Evolutionary conservation across 352 stramenopile species (phyloP).

Genomic region (Aphanomyces astaci): DNA sequence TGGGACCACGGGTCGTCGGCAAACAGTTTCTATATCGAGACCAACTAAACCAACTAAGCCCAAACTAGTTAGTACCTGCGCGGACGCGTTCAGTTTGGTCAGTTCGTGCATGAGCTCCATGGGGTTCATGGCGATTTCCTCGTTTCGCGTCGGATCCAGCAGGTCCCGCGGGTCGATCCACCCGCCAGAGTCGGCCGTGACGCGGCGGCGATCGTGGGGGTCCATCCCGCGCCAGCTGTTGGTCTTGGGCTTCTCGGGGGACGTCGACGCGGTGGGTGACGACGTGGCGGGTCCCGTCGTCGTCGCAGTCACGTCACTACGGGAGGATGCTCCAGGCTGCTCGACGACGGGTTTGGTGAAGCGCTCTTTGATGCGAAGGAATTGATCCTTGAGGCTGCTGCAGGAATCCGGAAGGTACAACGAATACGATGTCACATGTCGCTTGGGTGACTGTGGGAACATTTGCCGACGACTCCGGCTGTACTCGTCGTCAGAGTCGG

Average conservation of each 20-base stretch:
- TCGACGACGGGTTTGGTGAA: constrained; percentile 45
- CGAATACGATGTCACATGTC: background rate
- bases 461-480: background rate
- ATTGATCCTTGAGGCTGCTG: constrained; percentile 69
- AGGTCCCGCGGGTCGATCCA: constrained; percentile 5
- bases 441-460: background rate
- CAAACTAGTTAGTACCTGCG: no score
- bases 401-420: constrained; percentile 28
- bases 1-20: constrained; percentile 34
- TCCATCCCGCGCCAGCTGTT: background rate
- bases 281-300: no score
- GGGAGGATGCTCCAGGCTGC: no score
- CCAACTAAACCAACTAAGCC: no score
- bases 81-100: constrained; percentile 19
- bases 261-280: no score
- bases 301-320: no score
- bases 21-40: constrained; percentile 25
- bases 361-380: constrained; percentile 69
- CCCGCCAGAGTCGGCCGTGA: constrained; percentile 15
- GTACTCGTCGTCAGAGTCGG: background rate
- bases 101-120: constrained; percentile 27
- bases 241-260: constrained; percentile 10
- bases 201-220: background rate
- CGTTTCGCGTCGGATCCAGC: background rate
- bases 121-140: constrained; percentile 25